Conservation (phyloP, 2,329 filamentous ascomycete species). For the Uncinocarpus reesii region DNA sequence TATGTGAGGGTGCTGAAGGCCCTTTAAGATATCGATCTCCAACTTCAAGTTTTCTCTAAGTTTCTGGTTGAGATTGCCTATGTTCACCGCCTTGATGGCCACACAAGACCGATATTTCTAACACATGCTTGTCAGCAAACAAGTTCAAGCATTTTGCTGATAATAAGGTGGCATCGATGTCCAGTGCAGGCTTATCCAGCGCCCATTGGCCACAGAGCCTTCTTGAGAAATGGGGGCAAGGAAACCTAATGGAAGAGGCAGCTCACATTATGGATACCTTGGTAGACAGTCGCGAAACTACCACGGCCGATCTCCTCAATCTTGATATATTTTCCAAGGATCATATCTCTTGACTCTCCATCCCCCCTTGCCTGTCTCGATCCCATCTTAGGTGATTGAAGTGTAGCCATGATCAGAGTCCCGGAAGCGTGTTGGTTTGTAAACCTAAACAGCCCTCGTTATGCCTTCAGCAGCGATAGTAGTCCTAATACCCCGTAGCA, state of each 20-base stretch:
- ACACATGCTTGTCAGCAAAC: slow-evolving; percentile 5
- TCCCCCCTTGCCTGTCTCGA: slow-evolving; percentile 27
- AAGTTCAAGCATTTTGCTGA: not conserved
- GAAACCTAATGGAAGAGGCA: slow-evolving; percentile 14
- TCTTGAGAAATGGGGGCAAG: not conserved
- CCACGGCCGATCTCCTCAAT: slow-evolving; percentile 90
- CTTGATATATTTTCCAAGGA: slow-evolving; percentile 67
- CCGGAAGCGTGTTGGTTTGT: not conserved
- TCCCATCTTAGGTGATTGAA: slow-evolving; percentile 31
- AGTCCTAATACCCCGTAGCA: slow-evolving; percentile 1
- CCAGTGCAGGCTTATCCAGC: not conserved
- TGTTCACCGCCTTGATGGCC: slow-evolving; percentile 92
- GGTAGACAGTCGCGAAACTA: slow-evolving; percentile 93
- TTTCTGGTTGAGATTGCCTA: slow-evolving; percentile 84
- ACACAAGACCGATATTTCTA: slow-evolving; percentile 62
- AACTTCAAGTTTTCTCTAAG: slow-evolving; percentile 90
- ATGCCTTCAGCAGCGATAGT: slow-evolving; percentile 12
- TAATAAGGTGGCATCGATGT: not conserved
- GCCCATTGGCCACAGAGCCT: not conserved
- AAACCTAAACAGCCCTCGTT: slow-evolving; percentile 3
- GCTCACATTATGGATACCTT: slow-evolving; percentile 71
- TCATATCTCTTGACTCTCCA: slow-evolving; percentile 23
- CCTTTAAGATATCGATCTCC: slow-evolving; percentile 92
- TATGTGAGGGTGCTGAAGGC: slow-evolving; percentile 88
- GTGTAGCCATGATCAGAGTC: slow-evolving; percentile 29